Conservation (phyloP, 75 land plant species). For the Sequoia sempervirens region DNA sequence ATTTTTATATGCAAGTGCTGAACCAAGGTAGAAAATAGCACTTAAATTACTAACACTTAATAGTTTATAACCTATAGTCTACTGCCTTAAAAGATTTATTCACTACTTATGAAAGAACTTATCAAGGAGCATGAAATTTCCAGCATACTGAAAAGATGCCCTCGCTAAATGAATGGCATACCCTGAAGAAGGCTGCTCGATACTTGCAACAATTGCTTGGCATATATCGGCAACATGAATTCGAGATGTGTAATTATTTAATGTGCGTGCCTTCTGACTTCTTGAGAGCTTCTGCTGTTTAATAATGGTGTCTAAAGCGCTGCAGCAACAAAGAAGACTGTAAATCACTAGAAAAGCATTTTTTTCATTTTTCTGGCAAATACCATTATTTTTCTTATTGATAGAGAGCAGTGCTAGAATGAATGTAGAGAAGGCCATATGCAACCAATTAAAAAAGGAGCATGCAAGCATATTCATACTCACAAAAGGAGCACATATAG, state of each 20-base stretch:
- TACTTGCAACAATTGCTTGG: constrained; percentile 70
- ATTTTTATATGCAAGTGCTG: neutral
- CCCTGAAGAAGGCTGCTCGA: constrained; percentile 39
- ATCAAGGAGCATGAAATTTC: neutral
- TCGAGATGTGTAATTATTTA: constrained; percentile 64
- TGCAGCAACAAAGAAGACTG: constrained; percentile 14
- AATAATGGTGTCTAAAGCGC: constrained; percentile 73
- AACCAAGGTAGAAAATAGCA: neutral
- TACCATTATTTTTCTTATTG: neutral
- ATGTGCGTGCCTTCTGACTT: constrained; percentile 43
- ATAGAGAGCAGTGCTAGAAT: neutral
- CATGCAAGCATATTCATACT: neutral
- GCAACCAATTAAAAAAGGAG: neutral
- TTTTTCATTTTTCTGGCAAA: neutral
- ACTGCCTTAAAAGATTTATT: neutral
- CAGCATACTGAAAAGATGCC: neutral
- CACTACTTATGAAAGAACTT: neutral
- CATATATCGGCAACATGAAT: constrained; percentile 92
- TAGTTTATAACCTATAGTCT: neutral
- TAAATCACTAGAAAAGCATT: neutral
- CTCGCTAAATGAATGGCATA: constrained; percentile 9
- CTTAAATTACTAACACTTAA: neutral
- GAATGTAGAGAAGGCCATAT: neutral
- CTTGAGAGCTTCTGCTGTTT: constrained; percentile 32
- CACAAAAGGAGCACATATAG: neutral